Evolutionary conservation across 2,329 filamentous ascomycete species (phyloP), one percentile per base, ranked within the genome.

Genomic region (Aspergillus versicolor): DNA sequence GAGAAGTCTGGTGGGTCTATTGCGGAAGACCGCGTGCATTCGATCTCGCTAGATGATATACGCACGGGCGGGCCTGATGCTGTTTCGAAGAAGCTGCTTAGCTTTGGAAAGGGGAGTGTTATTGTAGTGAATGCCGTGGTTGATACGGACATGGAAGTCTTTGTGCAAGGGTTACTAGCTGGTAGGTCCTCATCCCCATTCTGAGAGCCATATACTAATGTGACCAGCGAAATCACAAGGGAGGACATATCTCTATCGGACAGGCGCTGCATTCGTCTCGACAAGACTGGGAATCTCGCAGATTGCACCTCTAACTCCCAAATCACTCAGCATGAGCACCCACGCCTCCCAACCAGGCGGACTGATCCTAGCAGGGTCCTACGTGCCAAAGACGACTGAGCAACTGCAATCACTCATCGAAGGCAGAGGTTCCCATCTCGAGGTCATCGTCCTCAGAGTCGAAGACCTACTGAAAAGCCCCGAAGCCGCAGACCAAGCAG

Each of bases 321-420:
- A 65, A 0, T 73, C 82, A 22, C 67, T 85, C 0, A 61, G 30
- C 11, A 63, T 65, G 27, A 30, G 27, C 9, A 30, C 27, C 0
- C 69, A 70, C 0, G 67, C 68, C 1, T 63, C 63, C 7, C 57
- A 67, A 1, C 70, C 71, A 0, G 83, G 82, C 0, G 82, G 82
- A 0, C 64, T 86, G 0, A 77, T 85, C 17, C 76, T 85, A 15
- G 82, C 82, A 0, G 82, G 83, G 0, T 83, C 80, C 0, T 84
- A 85, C 43, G 82, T 85, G 0, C 81, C 82, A 2, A 85, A 85
- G 60, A 86, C 83, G 0, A 85, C 83, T 0, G 77, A 79, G 0
- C 82, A 85, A 55, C 67, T 85, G 0, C 74, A 79, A 22, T 68
- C 70, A 3, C 62, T 85, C 6, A 68, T 71, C 0, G 63, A 72